Conservation (phyloP, 805 yeast genomes). For the Pichia heedii region DNA sequence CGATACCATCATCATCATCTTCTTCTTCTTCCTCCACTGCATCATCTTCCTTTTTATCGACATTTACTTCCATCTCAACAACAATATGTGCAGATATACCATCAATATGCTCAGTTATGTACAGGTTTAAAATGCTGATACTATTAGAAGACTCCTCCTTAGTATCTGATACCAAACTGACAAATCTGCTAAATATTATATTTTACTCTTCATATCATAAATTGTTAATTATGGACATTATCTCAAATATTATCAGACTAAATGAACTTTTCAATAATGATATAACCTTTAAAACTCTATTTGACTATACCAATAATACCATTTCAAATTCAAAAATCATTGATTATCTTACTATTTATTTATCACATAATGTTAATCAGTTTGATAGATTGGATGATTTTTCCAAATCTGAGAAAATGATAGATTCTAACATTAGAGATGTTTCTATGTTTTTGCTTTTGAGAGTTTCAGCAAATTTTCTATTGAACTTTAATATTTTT, state of each 20-base stretch:
- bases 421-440: background rate
- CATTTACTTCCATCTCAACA: background rate
- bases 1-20: background rate
- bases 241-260: background rate
- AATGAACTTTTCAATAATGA: background rate
- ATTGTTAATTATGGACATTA: background rate
- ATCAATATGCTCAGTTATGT: conserved; percentile 8
- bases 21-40: background rate
- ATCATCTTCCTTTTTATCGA: background rate
- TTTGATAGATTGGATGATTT: conserved; percentile 1
- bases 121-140: conserved; percentile 14
- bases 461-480: conserved; percentile 1
- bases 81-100: background rate
- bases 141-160: conserved; percentile 17
- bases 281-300: background rate
- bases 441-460: conserved; percentile 6
- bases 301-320: background rate
- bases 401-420: background rate
- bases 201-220: conserved; percentile 10
- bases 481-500: conserved; percentile 7
- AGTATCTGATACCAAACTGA: conserved; percentile 11
- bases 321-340: background rate
- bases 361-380: background rate
- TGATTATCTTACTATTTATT: conserved; percentile 2
- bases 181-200: conserved; percentile 7